Base-by-base conservation (phyloP, 192 early-diverging fungal species). In the Chytriomyces sp. region DNA sequence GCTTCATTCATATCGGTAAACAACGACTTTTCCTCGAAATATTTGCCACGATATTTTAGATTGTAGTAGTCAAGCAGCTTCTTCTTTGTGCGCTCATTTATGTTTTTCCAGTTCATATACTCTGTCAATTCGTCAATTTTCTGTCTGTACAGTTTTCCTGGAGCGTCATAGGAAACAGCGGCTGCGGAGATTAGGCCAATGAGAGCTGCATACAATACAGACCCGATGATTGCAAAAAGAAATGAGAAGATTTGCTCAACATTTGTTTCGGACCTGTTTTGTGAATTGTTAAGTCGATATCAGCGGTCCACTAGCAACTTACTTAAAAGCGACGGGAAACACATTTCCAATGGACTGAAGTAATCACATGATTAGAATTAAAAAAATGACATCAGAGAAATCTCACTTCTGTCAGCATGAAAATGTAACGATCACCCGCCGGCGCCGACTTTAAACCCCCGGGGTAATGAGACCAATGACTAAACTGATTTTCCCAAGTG, bases 121-220 rank as follows among this genome's bases (percentile, higher is more conserved):
- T 75, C 74, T 6, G 58, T 8, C 22, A 75, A 37, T 4, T 77
- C 74, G 25, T 77, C 74, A 2, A 75, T 39, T 73, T 75, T 75
- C 62, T 70, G 68, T 28, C 39, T 10, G 34, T 38, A 70, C 19
- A 70, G 10, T 3, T 54, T 70, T 22, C 19, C 68, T 10, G 68
- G 56, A 6, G 54, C 68, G 32, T 74, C 59, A 37, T 44, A 66
- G 22, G 49, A 52, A 33, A 74, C 26, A 5, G 59, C 63, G n/a
- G 52, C 52, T 3, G 73, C 53, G 10, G 73, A 58, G 28, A 74
- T 52, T 4, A 44, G 34, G 41, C 63, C 73, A 54, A 74, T 54
- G 49, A 74, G 32, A 25, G 26, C 52, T 5, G 73, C 73, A 44
- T 74, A 74, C 38, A 66, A 44, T 7, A 66, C 40, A 17, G 64